Evolutionary conservation across 225 moss, liverwort and hornwort genomes (phyloP).

Genomic region (Ulota crispa): DNA sequence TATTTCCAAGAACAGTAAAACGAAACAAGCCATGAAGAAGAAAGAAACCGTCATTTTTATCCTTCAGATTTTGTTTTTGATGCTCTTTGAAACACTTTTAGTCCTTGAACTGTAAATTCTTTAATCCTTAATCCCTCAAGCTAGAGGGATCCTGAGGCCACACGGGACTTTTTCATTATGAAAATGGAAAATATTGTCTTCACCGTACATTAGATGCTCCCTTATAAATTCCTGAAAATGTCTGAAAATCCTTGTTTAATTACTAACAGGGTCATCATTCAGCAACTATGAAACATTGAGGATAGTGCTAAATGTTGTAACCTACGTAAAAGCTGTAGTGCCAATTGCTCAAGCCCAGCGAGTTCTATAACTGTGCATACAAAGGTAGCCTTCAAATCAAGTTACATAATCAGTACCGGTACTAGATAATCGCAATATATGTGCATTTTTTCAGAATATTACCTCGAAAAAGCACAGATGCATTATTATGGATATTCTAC

Average conservation of each 20-base stretch:
- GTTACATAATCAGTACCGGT: not conserved
- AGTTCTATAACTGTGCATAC: not conserved
- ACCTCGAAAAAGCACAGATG: not conserved
- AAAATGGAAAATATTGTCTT: not conserved
- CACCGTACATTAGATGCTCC: not conserved
- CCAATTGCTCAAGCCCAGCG: not conserved
- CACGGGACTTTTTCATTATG: not conserved
- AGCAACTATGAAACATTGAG: not conserved
- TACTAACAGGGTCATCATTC: not conserved
- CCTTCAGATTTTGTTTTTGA: not conserved
- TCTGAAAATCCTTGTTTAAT: not conserved
- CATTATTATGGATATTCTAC: not conserved
- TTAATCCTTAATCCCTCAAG: not conserved
- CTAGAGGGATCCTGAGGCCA: not conserved
- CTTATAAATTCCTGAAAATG: not conserved
- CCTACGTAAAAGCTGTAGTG: not conserved
- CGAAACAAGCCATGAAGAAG: conserved; percentile 16
- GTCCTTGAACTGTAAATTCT: conserved; percentile 1
- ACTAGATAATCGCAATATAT: not conserved
- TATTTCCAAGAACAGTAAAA: conserved; percentile 26
- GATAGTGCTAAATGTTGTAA: not conserved
- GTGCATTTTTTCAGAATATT: too few species aligned
- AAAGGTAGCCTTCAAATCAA: not conserved
- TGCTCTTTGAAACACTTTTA: not conserved
- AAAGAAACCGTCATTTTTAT: conserved; percentile 13